Evolutionary conservation across 495 filamentous ascomycete species (phyloP).

Genomic region (Friedmanniomyces simplex): DNA sequence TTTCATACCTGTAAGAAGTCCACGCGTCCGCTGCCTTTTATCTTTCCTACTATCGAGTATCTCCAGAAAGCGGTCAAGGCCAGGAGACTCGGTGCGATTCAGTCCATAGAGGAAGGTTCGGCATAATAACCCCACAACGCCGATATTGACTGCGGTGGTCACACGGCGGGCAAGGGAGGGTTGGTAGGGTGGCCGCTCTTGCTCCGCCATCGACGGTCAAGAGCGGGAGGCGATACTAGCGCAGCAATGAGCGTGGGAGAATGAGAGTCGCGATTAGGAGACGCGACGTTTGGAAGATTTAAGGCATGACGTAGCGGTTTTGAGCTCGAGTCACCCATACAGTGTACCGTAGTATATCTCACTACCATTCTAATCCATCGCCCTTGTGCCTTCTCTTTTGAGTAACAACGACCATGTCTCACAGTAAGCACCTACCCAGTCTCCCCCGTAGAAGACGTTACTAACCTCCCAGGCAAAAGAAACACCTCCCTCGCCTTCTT

Average conservation of each 20-base stretch:
- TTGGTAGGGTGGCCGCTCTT: constrained; percentile 18
- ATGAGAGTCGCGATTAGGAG: not conserved
- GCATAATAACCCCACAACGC: constrained; percentile 26
- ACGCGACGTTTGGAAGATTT: not conserved
- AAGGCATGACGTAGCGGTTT: not conserved
- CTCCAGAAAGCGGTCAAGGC: constrained; percentile 64
- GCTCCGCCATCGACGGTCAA: constrained; percentile 12
- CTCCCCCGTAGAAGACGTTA: not conserved
- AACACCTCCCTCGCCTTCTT: constrained; percentile 96
- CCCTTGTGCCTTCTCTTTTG: not conserved
- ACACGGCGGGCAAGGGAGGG: constrained; percentile 21
- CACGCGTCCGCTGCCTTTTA: constrained; percentile 55
- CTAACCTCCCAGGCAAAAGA: constrained; percentile 56
- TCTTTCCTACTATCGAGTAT: constrained; percentile 63
- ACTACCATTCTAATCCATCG: not conserved
- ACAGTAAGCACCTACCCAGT: constrained; percentile 13
- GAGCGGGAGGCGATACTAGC: not conserved
- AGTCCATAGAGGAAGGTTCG: constrained; percentile 29
- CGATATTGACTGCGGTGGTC: constrained; percentile 26
- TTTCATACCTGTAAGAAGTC: constrained; percentile 71
- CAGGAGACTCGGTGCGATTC: constrained; percentile 48
- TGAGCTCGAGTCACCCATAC: not conserved
- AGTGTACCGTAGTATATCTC: not conserved
- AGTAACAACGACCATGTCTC: constrained; percentile 10
- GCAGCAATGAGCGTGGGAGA: not conserved